phyloP scores from a whole-genome alignment of 306 rosid species.

The Lathyrus sativus region DNA sequence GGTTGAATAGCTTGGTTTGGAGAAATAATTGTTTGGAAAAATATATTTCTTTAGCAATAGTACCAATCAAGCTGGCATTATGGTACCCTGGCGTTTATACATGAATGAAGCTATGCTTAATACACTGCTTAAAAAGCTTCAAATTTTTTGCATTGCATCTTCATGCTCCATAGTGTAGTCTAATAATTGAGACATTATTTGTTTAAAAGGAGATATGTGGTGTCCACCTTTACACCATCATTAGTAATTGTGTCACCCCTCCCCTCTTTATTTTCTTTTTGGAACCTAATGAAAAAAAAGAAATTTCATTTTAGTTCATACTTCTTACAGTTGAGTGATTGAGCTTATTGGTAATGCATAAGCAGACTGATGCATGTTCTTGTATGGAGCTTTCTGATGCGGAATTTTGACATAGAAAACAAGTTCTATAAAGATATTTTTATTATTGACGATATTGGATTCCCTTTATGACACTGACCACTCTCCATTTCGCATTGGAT shows the following conservation, averaged over 20 bases:
- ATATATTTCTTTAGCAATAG: not conserved
- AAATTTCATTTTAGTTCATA: not conserved
- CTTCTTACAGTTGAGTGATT: conserved; percentile 10
- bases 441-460: conserved; percentile 9
- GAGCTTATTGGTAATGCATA: conserved; percentile 6
- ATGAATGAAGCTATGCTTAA: conserved; percentile 7
- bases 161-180: not conserved
- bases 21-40: not conserved
- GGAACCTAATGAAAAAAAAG: conserved; percentile 7
- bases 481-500: conserved; percentile 18
- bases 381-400: conserved; percentile 9
- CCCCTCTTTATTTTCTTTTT: not conserved
- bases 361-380: not conserved
- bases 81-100: not conserved
- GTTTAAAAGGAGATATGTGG: conserved; percentile 11
- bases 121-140: not conserved
- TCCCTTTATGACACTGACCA: not conserved
- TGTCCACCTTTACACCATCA: not conserved
- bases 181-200: conserved; percentile 4
- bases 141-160: not conserved
- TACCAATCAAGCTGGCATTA: not conserved
- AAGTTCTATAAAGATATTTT: not conserved
- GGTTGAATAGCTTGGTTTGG: not conserved
- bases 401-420: conserved; percentile 10
- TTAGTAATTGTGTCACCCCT: not conserved